Evolutionary conservation across 306 rosid genomes (phyloP).

Genomic region (Biancaea sappan): DNA sequence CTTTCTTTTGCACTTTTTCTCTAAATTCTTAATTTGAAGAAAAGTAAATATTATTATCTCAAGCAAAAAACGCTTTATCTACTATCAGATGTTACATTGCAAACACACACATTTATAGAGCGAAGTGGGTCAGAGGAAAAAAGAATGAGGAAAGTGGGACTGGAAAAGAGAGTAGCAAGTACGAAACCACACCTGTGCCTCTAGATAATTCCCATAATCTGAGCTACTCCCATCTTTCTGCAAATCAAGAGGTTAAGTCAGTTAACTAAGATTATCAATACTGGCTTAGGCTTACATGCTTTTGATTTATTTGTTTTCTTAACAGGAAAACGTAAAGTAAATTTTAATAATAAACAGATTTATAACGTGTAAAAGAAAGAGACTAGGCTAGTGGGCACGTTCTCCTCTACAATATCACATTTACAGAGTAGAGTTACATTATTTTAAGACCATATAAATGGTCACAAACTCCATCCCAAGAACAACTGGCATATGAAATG

Average conservation of each 20-base stretch:
- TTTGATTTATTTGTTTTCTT: not conserved
- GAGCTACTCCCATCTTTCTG: conserved; percentile 86
- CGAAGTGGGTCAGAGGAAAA: not conserved
- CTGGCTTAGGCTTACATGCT: not conserved
- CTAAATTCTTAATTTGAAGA: conserved; percentile 8
- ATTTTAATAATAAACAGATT: conserved; percentile 15
- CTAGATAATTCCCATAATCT: conserved; percentile 75
- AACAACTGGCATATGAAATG: not conserved
- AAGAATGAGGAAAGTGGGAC: conserved; percentile 4
- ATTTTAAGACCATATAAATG: conserved; percentile 18
- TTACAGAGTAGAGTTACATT: conserved; percentile 17
- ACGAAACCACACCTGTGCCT: conserved; percentile 71
- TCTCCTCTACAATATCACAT: conserved; percentile 10
- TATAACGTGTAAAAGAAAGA: conserved; percentile 21
- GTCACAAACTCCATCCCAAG: conserved; percentile 1
- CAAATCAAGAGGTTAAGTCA: conserved; percentile 32
- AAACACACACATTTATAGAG: not conserved
- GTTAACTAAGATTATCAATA: conserved; percentile 7
- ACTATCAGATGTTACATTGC: not conserved
- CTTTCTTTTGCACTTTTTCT: not conserved
- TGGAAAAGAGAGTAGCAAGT: conserved; percentile 11
- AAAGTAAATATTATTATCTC: conserved; percentile 3
- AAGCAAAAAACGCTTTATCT: conserved; percentile 1
- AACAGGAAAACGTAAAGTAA: conserved; percentile 17
- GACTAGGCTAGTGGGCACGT: not conserved